Evolutionary conservation across 768 basidiomycete genomes (phyloP).

Genomic region (Mycena leptocephala): DNA sequence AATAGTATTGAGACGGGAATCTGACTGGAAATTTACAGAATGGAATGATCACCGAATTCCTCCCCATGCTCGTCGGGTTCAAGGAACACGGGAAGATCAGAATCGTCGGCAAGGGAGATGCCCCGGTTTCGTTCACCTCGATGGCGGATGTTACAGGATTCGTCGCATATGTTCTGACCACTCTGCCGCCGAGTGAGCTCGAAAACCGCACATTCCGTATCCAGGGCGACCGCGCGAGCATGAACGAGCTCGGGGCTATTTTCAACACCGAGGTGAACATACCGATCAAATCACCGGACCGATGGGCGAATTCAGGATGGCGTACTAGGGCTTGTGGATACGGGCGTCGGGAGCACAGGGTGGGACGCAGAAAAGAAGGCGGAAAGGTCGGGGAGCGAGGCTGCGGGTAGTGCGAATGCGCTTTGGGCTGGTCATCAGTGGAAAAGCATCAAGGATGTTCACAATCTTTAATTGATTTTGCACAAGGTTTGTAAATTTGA

Average conservation of each 20-base stretch:
- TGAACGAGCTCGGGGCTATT: constrained; percentile 43
- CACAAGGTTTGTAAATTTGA: not conserved
- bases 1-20: not conserved
- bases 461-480: not conserved
- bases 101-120: constrained; percentile 40
- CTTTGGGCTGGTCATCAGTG: constrained; percentile 1
- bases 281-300: constrained; percentile 29
- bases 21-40: constrained; percentile 12
- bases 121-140: constrained; percentile 42
- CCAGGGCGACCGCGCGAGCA: constrained; percentile 50
- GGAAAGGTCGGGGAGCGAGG: not conserved
- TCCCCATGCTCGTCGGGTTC: constrained; percentile 41
- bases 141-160: constrained; percentile 51
- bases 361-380: constrained; percentile 24
- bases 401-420: not conserved
- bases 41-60: constrained; percentile 43
- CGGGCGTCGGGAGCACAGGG: constrained; percentile 32
- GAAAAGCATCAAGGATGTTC: constrained; percentile 12
- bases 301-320: not conserved
- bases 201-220: constrained; percentile 52
- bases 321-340: constrained; percentile 22
- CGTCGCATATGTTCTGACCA: constrained; percentile 51
- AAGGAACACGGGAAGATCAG: constrained; percentile 30
- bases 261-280: constrained; percentile 35
- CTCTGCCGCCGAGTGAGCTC: constrained; percentile 43